phyloP scores from a whole-genome alignment of 768 basidiomycete species.

The Boletus sensibilis region DNA sequence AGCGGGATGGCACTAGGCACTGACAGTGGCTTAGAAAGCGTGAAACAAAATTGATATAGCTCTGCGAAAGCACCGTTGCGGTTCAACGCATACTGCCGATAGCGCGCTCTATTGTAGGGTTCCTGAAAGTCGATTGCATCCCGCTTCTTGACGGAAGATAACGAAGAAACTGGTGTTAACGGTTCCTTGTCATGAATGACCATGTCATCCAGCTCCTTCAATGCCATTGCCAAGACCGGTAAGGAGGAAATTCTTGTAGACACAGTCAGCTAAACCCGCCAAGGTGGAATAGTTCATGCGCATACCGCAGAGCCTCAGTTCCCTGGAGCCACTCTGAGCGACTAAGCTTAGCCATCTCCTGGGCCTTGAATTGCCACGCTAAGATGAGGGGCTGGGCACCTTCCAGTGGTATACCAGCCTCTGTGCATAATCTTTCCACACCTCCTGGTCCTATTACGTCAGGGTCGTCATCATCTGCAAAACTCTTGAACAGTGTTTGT shows the following conservation, averaged over 20 bases:
- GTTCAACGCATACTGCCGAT: constrained; percentile 49
- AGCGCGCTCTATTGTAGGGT: constrained; percentile 55
- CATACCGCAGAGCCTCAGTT: constrained; percentile 46
- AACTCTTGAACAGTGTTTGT: constrained; percentile 56
- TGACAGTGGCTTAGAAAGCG: constrained; percentile 69
- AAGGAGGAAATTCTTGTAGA: constrained; percentile 50
- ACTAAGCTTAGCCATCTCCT: constrained; percentile 72
- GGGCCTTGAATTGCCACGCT: constrained; percentile 69
- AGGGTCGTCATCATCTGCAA: constrained; percentile 53
- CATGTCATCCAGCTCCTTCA: constrained; percentile 64
- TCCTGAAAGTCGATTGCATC: constrained; percentile 28
- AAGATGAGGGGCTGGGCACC: constrained; percentile 69
- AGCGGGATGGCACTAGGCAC: constrained; percentile 28
- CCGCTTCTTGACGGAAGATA: constrained; percentile 35
- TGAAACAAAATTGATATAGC: constrained; percentile 71
- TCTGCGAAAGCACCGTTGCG: constrained; percentile 54
- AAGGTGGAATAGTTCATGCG: not conserved
- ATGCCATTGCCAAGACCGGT: constrained; percentile 44
- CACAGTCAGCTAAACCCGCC: not conserved
- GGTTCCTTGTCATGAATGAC: constrained; percentile 50
- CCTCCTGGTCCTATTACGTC: constrained; percentile 68
- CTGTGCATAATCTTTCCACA: constrained; percentile 66
- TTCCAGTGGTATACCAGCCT: constrained; percentile 71
- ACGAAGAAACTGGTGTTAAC: constrained; percentile 23
- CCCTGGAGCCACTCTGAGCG: constrained; percentile 70